Evolutionary conservation across 1,284 basidiomycete species (phyloP), one percentile per base, ranked within the genome.

Genomic region (Cryptococcus depauperatus): DNA sequence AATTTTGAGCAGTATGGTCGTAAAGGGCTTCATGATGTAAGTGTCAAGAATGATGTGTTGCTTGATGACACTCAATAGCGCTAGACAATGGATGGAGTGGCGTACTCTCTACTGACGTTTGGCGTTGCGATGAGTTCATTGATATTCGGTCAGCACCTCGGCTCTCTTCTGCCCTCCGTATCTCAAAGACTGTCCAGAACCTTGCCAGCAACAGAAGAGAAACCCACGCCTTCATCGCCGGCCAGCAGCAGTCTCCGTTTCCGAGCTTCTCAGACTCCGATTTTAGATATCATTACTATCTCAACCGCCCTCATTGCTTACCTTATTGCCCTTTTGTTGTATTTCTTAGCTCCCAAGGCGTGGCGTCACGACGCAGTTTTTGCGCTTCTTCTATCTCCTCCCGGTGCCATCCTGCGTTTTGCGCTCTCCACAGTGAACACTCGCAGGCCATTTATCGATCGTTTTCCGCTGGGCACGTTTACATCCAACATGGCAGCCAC

Each of bases 401-500:
- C 89, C 3, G 95, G 93, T 25, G 80, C 89, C 1, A 75, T 96
- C 45, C 76, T 84, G 3, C 83, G 95, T 43, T 97, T 87, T 70
- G 58, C 83, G 28, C 76, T 97, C 34, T 81, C 86, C 13, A 73
- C 72, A 38, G 74, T 95, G 51, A 98, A 97, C 66, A 43, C 62
- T 0, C 70, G 74, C n/a, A 64, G 73, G 30, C 61, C 76, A 37
- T 77, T 77, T 35, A 28, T 52, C 21, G 58, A 63, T 47, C 61
- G 75, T 9, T 77, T 95, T 52, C 93, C 93, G 0, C 64, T 88
- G 26, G 95, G 95, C 1, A 99, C 95, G 1, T 81, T 95, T 52
- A 58, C 76, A 3, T 90, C 87, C 32, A 99, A 99, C 66, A 73
- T 78, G n/a, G 53, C 83, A 27, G 90, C 86, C 1, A 88, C 86